A percentile compares a stretch with the other conserved stretches of the same genome.
phyloP scores from a whole-genome alignment of 192 early-diverging fungal genomes.

The Phlyctochytrium arcticum region DNA sequence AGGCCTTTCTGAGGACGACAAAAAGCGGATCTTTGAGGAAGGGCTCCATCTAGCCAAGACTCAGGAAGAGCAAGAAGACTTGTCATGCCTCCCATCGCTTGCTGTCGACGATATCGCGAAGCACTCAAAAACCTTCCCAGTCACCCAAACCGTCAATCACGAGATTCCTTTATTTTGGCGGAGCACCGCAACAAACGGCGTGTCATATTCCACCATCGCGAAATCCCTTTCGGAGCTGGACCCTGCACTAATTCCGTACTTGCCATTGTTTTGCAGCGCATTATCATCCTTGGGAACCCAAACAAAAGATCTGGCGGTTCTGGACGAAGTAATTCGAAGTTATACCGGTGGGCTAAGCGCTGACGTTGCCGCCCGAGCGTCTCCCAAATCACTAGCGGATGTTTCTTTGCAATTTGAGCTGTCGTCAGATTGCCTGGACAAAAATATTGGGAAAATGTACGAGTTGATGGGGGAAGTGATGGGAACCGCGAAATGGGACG shows the following conservation, averaged over 20 bases:
- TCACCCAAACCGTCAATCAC: conserved; percentile 46
- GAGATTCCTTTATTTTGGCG: conserved; percentile 69
- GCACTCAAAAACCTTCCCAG: conserved; percentile 54
- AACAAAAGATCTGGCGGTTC: conserved; percentile 58
- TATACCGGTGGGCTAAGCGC: conserved; percentile 83
- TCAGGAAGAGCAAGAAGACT: conserved; percentile 75
- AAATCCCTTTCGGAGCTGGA: conserved; percentile 38
- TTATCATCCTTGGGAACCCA: conserved; percentile 42
- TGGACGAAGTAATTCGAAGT: conserved; percentile 83
- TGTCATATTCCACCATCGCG: conserved; percentile 81
- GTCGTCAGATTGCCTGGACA: conserved; percentile 43
- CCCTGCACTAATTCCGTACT: conserved; percentile 9
- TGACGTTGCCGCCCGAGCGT: conserved; percentile 47
- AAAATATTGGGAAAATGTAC: conserved; percentile 73
- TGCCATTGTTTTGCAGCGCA: conserved; percentile 26
- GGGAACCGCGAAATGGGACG: conserved; percentile 57
- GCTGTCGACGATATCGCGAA: conserved; percentile 71
- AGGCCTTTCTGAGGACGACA: conserved; percentile 57
- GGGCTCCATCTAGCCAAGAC: conserved; percentile 62
- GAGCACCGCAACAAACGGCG: conserved; percentile 79
- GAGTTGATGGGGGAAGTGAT: conserved; percentile 67
- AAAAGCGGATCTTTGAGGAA: conserved; percentile 56
- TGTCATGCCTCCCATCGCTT: conserved; percentile 78
- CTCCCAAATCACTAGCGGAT: background rate
- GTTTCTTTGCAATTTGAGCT: background rate